Percentiles rank a stretch among this genome's conserved stretches.
Evolutionary conservation across 2,329 filamentous ascomycete species (phyloP).

Genomic region (Catunica adiposa): DNA sequence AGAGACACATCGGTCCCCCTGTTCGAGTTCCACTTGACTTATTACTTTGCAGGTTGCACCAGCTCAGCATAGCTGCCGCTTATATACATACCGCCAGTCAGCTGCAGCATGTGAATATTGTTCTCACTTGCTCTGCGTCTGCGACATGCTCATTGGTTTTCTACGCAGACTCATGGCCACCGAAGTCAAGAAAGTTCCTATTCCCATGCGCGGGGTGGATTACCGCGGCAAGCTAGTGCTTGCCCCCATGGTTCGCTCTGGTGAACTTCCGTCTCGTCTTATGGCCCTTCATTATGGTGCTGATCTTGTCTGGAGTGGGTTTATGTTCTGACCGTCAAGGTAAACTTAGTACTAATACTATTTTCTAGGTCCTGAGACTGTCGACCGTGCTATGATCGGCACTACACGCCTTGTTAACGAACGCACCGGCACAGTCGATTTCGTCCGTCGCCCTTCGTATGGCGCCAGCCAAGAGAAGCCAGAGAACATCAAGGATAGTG

Average conservation of each 20-base stretch:
- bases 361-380: constrained; percentile 64
- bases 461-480: constrained; percentile 41
- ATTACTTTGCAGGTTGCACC: neutral
- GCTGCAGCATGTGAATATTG: constrained; percentile 9
- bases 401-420: constrained; percentile 63
- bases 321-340: neutral
- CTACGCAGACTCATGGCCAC: constrained; percentile 39
- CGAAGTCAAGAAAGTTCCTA: constrained; percentile 55
- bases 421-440: constrained; percentile 66
- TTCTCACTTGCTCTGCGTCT: constrained; percentile 1
- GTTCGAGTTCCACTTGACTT: neutral
- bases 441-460: constrained; percentile 59
- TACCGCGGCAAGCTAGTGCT: constrained; percentile 89
- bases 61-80: neutral
- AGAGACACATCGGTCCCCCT: neutral
- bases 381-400: constrained; percentile 84
- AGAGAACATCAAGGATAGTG: constrained; percentile 39
- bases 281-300: constrained; percentile 87
- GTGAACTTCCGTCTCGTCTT: constrained; percentile 79
- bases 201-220: constrained; percentile 69
- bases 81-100: neutral
- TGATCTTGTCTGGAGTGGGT: constrained; percentile 82
- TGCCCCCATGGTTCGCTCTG: constrained; percentile 95
- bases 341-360: neutral
- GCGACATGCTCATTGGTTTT: constrained; percentile 13